These are phyloP conservation scores for Neurospora sp. DNA, from an alignment of 2,329 filamentous ascomycete genomes.

Conservation along the genomic window DNA sequence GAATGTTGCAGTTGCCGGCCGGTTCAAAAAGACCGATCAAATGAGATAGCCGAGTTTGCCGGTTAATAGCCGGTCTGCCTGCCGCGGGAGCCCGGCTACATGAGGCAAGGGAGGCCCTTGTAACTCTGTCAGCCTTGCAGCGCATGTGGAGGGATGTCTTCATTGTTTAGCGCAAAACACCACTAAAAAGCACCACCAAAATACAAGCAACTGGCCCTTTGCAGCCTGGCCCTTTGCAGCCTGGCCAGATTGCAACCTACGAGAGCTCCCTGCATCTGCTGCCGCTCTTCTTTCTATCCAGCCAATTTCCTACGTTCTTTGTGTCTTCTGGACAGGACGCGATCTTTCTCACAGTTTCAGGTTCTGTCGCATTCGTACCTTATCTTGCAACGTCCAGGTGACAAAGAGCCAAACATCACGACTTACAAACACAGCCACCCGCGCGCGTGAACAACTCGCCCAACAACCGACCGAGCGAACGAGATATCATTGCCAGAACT, in stretches of 20 bases:
- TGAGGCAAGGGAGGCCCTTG: not conserved
- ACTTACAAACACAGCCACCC: not conserved
- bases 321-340: not conserved
- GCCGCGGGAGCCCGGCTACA: not conserved
- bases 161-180: not conserved
- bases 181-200: not conserved
- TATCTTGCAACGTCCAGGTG: not conserved
- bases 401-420: not conserved
- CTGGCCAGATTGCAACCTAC: not conserved
- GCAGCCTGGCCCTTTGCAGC: not conserved
- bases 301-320: not conserved
- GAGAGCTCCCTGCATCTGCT: not conserved
- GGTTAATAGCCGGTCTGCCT: not conserved
- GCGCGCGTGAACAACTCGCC: not conserved
- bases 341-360: not conserved
- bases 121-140: not conserved
- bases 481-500: not conserved
- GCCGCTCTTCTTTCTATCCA: not conserved
- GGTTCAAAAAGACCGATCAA: not conserved
- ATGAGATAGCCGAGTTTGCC: not conserved
- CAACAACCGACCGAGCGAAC: not conserved
- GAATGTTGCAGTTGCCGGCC: not conserved
- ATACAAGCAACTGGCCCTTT: not conserved
- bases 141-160: not conserved
- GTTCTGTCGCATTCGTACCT: not conserved